A percentile compares a stretch with the other conserved stretches of the same genome.
These are phyloP conservation scores for Mortierella antarctica DNA, from an alignment of 192 early-diverging fungal genomes.

Conservation along the genomic window DNA sequence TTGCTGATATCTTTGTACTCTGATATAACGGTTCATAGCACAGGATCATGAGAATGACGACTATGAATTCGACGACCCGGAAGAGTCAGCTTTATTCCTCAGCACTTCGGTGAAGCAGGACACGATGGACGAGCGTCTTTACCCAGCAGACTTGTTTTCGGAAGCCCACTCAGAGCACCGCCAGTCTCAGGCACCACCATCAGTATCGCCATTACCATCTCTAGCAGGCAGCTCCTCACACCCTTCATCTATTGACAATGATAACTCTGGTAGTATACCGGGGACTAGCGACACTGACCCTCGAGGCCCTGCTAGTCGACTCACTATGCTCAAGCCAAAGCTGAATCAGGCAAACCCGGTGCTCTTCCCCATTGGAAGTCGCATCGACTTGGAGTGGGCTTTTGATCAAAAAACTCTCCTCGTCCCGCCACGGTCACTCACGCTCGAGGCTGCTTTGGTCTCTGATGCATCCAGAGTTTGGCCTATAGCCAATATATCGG, in stretches of 20 bases:
- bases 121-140: too few species aligned
- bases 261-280: neutral
- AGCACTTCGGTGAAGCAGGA: too few species aligned
- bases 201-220: neutral
- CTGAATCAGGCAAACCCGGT: slow-evolving; percentile 3
- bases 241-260: neutral
- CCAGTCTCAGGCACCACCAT: neutral
- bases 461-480: slow-evolving; percentile 9
- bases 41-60: too few species aligned
- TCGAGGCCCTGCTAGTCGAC: slow-evolving; percentile 7
- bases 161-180: too few species aligned
- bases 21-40: too few species aligned
- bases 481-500: slow-evolving; percentile 24
- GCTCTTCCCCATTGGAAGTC: slow-evolving; percentile 5
- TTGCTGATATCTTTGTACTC: too few species aligned
- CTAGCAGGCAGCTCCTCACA: neutral
- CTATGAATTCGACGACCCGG: too few species aligned
- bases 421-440: slow-evolving; percentile 11
- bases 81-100: too few species aligned
- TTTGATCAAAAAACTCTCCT: slow-evolving; percentile 24
- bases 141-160: too few species aligned
- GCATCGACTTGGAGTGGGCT: slow-evolving; percentile 21
- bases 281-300: neutral
- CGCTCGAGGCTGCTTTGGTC: slow-evolving; percentile 7
- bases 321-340: slow-evolving; percentile 20